Base-by-base conservation (phyloP, 768 basidiomycete species). In the Boletus edulis region DNA sequence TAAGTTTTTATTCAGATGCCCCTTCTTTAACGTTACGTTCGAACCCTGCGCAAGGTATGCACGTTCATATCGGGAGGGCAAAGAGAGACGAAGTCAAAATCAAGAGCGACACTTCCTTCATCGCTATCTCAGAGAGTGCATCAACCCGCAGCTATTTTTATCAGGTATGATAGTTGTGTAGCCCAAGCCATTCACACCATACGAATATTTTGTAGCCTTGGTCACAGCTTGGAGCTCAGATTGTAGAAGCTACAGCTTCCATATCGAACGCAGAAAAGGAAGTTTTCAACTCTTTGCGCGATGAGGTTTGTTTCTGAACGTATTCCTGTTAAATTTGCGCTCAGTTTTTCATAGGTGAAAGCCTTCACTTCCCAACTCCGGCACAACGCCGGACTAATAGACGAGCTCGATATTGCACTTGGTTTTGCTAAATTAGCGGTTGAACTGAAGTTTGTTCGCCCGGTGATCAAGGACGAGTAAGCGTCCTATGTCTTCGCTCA, bases 381-480 rank as follows among this genome's bases (percentile, higher is more conserved):
- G 58, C 77, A 78, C 29, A 96, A 94, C 64, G 84, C 90, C 5
- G 80, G 82, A 27, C 77, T 94, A 43, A 72, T 94, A 38, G 92
- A 95, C 65, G 94, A 98, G 68, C 71, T 98, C 13, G 95, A 98
- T 65, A 84, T 97, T 14, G 79, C 82, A 1, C 69, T 94, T 3
- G 84, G 86, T 0, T 97, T 96, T 61, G 89, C 94, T 6, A 80
- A 79, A 44, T 77, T 94, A 20, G 96, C 94, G 0, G 68, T 73
- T 3, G 91, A 96, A 59, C 78, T 91, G 74, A 81, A 83, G 37
- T 87, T 93, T 63, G 82, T 87, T 15, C 77, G 84, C 31, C 95
- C 96, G 0, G 67, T 72, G 6, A 68, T 98, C 31, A 80, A 75
- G 17, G 81, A 89, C 29, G 80, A 86, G 95, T 94, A 59, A 60